phyloP scores from a whole-genome alignment of 2,329 filamentous ascomycete genomes.

The Colletotrichum filicis region DNA sequence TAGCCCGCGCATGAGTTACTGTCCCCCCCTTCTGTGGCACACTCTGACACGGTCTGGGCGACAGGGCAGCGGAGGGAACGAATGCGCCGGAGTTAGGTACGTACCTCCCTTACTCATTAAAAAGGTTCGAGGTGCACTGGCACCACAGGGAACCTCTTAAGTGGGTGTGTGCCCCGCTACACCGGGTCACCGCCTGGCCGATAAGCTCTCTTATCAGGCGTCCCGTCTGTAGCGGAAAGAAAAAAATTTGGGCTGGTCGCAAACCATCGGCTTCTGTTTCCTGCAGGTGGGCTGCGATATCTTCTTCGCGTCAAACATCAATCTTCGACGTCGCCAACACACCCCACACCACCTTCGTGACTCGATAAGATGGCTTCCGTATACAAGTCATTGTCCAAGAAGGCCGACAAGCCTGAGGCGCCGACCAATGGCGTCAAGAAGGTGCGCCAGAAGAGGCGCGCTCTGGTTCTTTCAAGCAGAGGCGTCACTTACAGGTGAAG shows the following conservation, averaged over 20 bases:
- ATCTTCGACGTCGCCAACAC: not conserved
- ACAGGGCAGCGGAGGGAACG: not conserved
- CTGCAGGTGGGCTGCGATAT: not conserved
- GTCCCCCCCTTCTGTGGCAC: not conserved
- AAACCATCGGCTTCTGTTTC: not conserved
- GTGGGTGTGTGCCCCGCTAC: not conserved
- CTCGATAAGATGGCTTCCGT: constrained; percentile 72
- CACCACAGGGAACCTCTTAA: not conserved
- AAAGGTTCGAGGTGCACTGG: not conserved
- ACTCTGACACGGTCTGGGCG: not conserved
- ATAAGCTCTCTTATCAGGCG: constrained; percentile 20
- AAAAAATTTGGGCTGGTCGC: constrained; percentile 1
- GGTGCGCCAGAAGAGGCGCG: constrained; percentile 72
- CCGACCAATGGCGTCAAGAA: constrained; percentile 62
- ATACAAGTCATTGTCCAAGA: constrained; percentile 79
- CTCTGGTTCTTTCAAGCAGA: constrained; percentile 91
- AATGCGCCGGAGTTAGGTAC: not conserved
- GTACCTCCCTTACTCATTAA: not conserved
- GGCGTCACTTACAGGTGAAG: constrained; percentile 86
- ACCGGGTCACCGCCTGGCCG: not conserved
- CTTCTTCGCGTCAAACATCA: not conserved
- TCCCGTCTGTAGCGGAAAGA: not conserved
- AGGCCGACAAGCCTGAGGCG: constrained; percentile 60
- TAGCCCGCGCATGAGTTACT: not conserved
- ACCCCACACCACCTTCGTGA: not conserved